Base-by-base conservation (phyloP, 345 rosid species). In the Heritiera fomes region DNA sequence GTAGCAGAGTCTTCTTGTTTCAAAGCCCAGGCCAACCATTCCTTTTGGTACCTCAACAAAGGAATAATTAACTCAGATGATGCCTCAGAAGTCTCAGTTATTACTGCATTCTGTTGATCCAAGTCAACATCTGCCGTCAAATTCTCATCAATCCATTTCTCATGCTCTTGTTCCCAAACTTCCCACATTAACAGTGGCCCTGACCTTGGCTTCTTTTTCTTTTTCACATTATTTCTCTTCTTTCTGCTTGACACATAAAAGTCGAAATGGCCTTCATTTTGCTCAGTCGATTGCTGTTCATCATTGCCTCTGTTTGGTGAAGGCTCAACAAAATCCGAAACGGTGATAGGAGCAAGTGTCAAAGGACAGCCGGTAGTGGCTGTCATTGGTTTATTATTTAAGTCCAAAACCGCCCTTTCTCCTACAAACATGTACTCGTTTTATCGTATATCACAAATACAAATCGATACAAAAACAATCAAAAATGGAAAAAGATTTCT, bases 1-100 rank as follows among this genome's bases (percentile, higher is more conserved):
- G 83, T 81, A 28, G 50, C 7, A 30, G 97, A 87, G 1, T 87
- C 89, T 89, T 96, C 99, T 85, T 96, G 99, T 66, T 90, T 92
- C 66, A 84, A 64, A 71, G 95, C 96, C 99, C 99, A 96, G 30
- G 98, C 94, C 81, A 96, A 73, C 95, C 97, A 96, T 78, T 96
- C 98, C 78, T 91, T 96, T 70, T 96, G 99, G 84, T 94, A 96
- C 79, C 97, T 91, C 82, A 96, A 84, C 66, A 96, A 80, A 47
- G 97, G 93, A 79, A 89, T 85, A 49, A 86, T 84, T 86, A 96
- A 87, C 47, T 91, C 92, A 2, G 91, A 71, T 63, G 99, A 88
- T 43, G 96, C 83, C 80, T 94, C 97, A 1, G 77, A 88, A 28
- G 89, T 87, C 85, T 89, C 95, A 64, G 78, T 45, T 18, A 86